Evolutionary conservation across 495 filamentous ascomycete genomes (phyloP).

Genomic region (Tuber umbilicatum): DNA sequence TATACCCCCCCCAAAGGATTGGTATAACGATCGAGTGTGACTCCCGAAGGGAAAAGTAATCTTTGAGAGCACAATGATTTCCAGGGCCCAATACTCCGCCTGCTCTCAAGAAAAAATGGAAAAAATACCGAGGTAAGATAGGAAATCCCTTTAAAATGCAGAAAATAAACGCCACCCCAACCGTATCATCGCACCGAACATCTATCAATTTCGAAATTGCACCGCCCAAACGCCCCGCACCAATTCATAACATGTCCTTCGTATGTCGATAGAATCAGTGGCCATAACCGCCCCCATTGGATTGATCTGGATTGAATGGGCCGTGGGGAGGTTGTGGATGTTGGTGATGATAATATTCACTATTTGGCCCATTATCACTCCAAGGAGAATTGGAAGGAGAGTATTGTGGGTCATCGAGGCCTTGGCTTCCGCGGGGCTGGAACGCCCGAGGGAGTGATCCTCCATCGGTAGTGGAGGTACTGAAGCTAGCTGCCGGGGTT

Average conservation of each 20-base stretch:
- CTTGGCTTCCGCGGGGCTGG: conserved; percentile 1
- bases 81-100: neutral
- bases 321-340: neutral
- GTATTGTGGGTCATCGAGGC: neutral
- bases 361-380: neutral
- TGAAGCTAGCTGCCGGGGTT: neutral
- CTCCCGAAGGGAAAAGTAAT: neutral
- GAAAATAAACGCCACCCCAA: conserved; percentile 1
- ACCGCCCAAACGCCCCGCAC: neutral
- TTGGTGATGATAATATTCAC: conserved; percentile 1
- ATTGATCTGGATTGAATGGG: neutral
- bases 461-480: neutral
- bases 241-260: neutral
- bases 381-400: conserved; percentile 1
- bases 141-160: neutral
- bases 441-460: neutral
- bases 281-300: conserved; percentile 4
- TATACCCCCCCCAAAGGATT: neutral
- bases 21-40: neutral
- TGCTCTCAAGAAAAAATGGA: conserved; percentile 1
- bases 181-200: neutral
- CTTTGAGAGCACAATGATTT: neutral
- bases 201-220: conserved; percentile 5
- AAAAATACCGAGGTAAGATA: neutral
- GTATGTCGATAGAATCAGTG: neutral